phyloP scores from a whole-genome alignment of 176 grass and related monocot species.

The Luzula sylvatica region DNA sequence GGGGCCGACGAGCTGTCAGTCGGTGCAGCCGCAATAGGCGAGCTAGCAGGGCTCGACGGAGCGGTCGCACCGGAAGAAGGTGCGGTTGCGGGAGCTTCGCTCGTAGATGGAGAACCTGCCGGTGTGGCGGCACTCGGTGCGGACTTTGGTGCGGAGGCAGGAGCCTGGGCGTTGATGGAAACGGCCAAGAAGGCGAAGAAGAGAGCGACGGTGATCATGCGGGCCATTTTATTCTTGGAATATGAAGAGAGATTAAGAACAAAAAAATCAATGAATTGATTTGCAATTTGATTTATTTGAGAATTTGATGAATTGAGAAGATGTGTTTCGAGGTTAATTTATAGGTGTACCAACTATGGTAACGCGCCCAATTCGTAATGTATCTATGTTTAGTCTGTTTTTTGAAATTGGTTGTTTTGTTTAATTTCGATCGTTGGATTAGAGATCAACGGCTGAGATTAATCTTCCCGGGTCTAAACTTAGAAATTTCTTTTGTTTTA shows the following conservation, averaged over 20 bases:
- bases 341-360: constrained; percentile 5
- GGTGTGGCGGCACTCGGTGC: constrained; percentile 3
- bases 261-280: too few relatives aligned
- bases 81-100: constrained; percentile 11
- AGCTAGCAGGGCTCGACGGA: background rate
- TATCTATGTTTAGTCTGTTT: constrained; percentile 17
- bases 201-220: constrained; percentile 1
- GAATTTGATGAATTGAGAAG: background rate
- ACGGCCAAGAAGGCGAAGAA: constrained; percentile 18
- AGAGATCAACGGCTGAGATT: background rate
- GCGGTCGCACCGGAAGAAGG: constrained; percentile 14
- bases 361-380: background rate
- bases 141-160: constrained; percentile 22
- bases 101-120: constrained; percentile 6
- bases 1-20: background rate
- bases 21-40: constrained; percentile 6
- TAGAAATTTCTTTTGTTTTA: constrained; percentile 3
- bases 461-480: constrained; percentile 4
- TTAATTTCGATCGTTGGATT: background rate
- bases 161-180: constrained; percentile 29
- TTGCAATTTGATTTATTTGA: background rate
- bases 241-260: background rate
- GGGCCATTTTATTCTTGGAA: constrained; percentile 24
- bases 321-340: background rate
- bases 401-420: constrained; percentile 4